Evolutionary conservation across 2,329 filamentous ascomycete genomes (phyloP), one percentile per base, ranked within the genome.

Genomic region (Gremmenia infestans): DNA sequence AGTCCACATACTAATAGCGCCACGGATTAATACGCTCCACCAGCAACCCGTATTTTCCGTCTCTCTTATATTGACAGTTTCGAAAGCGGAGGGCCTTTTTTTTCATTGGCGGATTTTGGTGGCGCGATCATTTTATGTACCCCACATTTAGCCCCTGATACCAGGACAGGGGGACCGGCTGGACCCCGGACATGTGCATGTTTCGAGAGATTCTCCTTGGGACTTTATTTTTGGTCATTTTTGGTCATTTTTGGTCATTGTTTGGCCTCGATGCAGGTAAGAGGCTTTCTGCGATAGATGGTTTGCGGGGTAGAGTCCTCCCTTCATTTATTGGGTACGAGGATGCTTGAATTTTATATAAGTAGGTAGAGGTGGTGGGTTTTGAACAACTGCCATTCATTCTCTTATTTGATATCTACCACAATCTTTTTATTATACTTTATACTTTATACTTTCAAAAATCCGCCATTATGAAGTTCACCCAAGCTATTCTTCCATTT

Each of bases 391-490:
- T 12, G n/a, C 42, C n/a, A 23, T 17, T 19, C n/a, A 3, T 45
- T 19, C 11, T 45, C 23, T 45, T 15, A 19, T 45, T 45, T 15
- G 42, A 19, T 45, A 17, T 12, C 11, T 6, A 25, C 6, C 25
- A 19, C 17, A 17, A 14, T 25, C 28, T 39, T 8, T 28, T 22
- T 40, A 12, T 42, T 45, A 37, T 45, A 42, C 52, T 42, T 48
- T 42, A 48, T 67, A 65, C n/a, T 69, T 63, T 59, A 45, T 8
- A 47, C 22, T n/a, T 40, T 28, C 22, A 22, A 22, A 22, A 48
- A 48, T 48, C 19, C 23, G 48, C 19, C 8, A 40, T 17, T 8
- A 59, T 59, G 57, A 59, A 59, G 50, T 59, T 59, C 48, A 52
- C 57, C 14, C 51, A 55, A 35, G 48, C 46, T 35, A 22, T 54